These are phyloP conservation scores for Brassica cretica DNA, from an alignment of 345 rosid genomes.

Conservation along the genomic window DNA sequence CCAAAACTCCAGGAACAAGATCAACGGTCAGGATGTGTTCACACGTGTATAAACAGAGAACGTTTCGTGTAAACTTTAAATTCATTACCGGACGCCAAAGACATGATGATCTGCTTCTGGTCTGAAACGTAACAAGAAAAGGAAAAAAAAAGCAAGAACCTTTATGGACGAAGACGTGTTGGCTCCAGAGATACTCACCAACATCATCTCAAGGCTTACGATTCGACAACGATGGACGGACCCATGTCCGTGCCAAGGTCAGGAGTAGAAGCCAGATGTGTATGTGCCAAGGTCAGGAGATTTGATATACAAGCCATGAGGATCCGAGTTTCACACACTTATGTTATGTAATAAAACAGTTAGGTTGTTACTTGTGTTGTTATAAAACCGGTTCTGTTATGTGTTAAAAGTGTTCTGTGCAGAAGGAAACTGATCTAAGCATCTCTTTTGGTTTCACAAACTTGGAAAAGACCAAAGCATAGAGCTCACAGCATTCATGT, in stretches of 20 bases:
- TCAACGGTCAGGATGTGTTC: slow-evolving; percentile 18
- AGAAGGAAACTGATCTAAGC: neutral
- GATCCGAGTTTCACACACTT: slow-evolving; percentile 36
- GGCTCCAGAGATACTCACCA: slow-evolving; percentile 66
- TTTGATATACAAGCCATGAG: slow-evolving; percentile 73
- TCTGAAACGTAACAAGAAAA: neutral
- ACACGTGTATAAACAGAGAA: slow-evolving; percentile 23
- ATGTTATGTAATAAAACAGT: slow-evolving; percentile 17
- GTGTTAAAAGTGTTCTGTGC: neutral
- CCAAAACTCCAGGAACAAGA: slow-evolving; percentile 33
- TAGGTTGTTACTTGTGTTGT: neutral
- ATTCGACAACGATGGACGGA: slow-evolving; percentile 67
- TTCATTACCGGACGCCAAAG: slow-evolving; percentile 10
- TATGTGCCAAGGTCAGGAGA: slow-evolving; percentile 65
- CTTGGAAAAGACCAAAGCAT: slow-evolving; percentile 3
- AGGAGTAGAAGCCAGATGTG: slow-evolving; percentile 63
- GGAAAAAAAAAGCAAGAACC: neutral
- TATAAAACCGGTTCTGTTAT: neutral
- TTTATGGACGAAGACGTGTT: slow-evolving; percentile 32
- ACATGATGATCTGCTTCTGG: neutral
- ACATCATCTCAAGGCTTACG: slow-evolving; percentile 69
- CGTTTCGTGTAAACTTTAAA: slow-evolving; percentile 2
- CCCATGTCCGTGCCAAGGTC: slow-evolving; percentile 53
- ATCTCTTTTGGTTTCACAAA: neutral
- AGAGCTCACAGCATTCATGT: slow-evolving; percentile 7